phyloP scores from a whole-genome alignment of 2,329 filamentous ascomycete species.

The Aspergillus japonicus region DNA sequence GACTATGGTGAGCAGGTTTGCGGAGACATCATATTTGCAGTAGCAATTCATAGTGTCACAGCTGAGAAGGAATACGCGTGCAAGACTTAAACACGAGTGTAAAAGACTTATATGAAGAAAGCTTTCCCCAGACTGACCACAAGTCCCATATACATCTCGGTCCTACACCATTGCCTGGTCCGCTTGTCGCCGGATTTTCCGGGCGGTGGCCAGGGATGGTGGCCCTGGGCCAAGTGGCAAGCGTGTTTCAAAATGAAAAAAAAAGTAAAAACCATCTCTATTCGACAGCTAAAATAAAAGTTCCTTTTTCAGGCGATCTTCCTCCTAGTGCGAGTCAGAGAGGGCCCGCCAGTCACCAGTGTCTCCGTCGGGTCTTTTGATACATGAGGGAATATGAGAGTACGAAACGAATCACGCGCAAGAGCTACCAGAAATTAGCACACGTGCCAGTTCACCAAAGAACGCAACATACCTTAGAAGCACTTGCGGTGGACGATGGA shows the following conservation, averaged over 20 bases:
- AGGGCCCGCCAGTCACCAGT: conserved; percentile 38
- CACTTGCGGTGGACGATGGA: conserved; percentile 99
- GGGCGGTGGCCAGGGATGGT: conserved; percentile 19
- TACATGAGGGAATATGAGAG: conserved; percentile 43
- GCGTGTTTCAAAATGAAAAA: conserved; percentile 18
- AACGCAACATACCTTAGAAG: conserved; percentile 74
- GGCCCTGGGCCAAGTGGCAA: conserved; percentile 22
- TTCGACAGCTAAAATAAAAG: conserved; percentile 40
- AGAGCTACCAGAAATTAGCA: conserved; percentile 11
- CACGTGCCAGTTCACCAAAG: neutral
- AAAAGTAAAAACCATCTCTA: conserved; percentile 35
- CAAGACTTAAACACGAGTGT: conserved; percentile 24
- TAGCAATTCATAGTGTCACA: conserved; percentile 3
- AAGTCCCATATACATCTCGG: conserved; percentile 23
- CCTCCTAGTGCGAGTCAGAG: conserved; percentile 42
- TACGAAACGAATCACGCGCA: conserved; percentile 33
- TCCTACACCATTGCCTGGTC: conserved; percentile 18
- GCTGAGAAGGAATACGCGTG: conserved; percentile 14
- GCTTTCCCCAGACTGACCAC: conserved; percentile 21
- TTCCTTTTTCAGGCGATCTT: conserved; percentile 42
- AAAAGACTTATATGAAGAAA: conserved; percentile 25
- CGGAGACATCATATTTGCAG: neutral
- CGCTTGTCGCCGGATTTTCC: conserved; percentile 13
- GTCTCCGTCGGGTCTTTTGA: conserved; percentile 42
- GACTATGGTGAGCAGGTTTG: neutral